Conservation (phyloP, 371 early-diverging fungal species). For the Nosema muscidifuracis region DNA sequence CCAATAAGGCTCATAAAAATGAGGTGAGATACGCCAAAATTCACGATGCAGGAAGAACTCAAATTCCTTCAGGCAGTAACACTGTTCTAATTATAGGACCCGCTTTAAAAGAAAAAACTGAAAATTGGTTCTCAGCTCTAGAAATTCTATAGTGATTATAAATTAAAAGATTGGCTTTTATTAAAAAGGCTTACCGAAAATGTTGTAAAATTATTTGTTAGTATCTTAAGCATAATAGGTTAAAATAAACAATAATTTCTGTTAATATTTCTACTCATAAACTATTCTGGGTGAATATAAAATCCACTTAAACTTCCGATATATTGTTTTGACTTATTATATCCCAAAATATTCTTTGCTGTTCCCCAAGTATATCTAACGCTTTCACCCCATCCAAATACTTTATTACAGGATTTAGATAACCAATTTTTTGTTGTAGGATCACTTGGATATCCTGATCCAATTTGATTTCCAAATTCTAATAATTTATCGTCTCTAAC, state of each 20-base stretch:
- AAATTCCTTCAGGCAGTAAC: constrained; percentile 81
- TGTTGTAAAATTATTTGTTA: too few species aligned
- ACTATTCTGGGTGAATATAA: background rate
- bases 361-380: constrained; percentile 94
- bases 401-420: constrained; percentile 67
- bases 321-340: constrained; percentile 15
- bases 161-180: too few species aligned
- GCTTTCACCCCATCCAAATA: constrained; percentile 82
- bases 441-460: constrained; percentile 92
- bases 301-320: constrained; percentile 19
- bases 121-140: too few species aligned
- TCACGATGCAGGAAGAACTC: constrained; percentile 87
- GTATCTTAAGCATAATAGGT: too few species aligned
- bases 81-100: constrained; percentile 92
- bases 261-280: too few species aligned
- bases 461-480: constrained; percentile 67
- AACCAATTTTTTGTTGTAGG: constrained; percentile 85
- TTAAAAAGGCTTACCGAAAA: too few species aligned
- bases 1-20: constrained; percentile 17
- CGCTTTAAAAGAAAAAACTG: too few species aligned
- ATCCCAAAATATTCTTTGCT: constrained; percentile 65
- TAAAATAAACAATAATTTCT: too few species aligned
- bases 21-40: constrained; percentile 37
- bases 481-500: constrained; percentile 69
- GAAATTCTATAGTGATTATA: too few species aligned